These are phyloP conservation scores for Tetracladium marchalianum DNA, from an alignment of 495 filamentous ascomycete species.

Conservation along the genomic window DNA sequence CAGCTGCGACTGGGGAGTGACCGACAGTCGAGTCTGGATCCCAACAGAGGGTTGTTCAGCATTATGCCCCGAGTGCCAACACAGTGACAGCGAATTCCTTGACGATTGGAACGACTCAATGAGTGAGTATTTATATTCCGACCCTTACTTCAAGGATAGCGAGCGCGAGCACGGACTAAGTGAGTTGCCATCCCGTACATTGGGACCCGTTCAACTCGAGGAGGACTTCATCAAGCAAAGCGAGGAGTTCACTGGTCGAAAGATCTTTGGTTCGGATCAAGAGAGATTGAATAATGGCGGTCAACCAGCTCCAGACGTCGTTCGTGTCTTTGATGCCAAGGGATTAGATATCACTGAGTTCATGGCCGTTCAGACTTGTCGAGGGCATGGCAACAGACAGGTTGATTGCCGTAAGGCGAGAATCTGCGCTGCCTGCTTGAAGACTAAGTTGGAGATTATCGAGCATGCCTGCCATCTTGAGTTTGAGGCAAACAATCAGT, in stretches of 20 bases:
- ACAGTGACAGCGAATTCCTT: too few species aligned
- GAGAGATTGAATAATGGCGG: too few species aligned
- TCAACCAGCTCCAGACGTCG: too few species aligned
- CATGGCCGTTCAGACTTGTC: neutral
- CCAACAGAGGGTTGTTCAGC: neutral
- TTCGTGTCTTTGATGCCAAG: too few species aligned
- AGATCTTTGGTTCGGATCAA: neutral
- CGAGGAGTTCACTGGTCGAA: neutral
- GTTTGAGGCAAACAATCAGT: neutral
- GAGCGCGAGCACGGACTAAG: too few species aligned
- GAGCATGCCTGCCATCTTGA: neutral
- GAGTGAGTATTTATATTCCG: too few species aligned
- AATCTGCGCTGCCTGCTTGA: neutral
- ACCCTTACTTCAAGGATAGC: too few species aligned
- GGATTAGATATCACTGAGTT: neutral
- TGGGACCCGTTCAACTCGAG: too few species aligned
- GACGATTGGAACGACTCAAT: too few species aligned
- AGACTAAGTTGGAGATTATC: constrained; percentile 2
- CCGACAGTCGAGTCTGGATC: neutral
- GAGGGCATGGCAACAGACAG: neutral
- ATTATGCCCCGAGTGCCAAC: neutral
- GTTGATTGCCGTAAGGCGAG: neutral
- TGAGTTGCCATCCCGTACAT: too few species aligned
- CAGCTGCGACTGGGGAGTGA: constrained; percentile 8
- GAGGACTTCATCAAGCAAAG: neutral